Base-by-base conservation (phyloP, 2,329 filamentous ascomycete species). In the Hymenoscyphus linearis region DNA sequence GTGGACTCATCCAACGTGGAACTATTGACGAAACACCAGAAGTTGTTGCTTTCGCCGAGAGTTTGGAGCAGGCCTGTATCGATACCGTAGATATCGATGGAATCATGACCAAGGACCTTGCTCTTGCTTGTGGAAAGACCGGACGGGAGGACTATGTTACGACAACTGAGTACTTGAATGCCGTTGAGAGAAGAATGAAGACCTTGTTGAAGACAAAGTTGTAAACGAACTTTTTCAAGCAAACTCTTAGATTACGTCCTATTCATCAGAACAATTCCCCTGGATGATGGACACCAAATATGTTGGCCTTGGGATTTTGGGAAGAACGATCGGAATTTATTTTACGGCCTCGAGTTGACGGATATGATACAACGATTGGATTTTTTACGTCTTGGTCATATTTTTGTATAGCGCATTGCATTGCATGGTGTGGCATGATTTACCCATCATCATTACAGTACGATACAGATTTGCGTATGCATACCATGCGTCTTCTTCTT, bases 71-170 rank as follows among this genome's bases (percentile, higher is more conserved):
- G 77, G 95, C 95, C 40, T 97, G 95, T 76, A 82, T 97, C 36
- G 58, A 60, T 34, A 60, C 58, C 36, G 58, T 60, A 34, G 58
- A 60, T 52, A 52, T 60, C 13, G 58, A 60, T 56, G 58, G 53
- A 6, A 60, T 60, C 37, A 99, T 98, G 95, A 99, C 95, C 76
- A 99, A 99, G 86, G 95, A 99, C 78, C 79, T 99, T 70, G 95
- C 95, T n/a, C 85, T 98, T 62, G 90, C 93, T 55, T 95, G 90
- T 75, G 95, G 95, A 72, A 93, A 93, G 83, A 92, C 88, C 71
- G 88, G 85, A 64, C 85, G 90, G 68, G 85, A 85, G 70, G 88
- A 91, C 73, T 98, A 93, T 79, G 95, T 96, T 69, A 97, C 92
- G 58, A 98, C 93, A 61, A 85, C 82, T 69, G 89, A 96, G 80